These are phyloP conservation scores for Phoenix dactylifera DNA, from an alignment of 176 grass and related monocot genomes.

Conservation along the genomic window DNA sequence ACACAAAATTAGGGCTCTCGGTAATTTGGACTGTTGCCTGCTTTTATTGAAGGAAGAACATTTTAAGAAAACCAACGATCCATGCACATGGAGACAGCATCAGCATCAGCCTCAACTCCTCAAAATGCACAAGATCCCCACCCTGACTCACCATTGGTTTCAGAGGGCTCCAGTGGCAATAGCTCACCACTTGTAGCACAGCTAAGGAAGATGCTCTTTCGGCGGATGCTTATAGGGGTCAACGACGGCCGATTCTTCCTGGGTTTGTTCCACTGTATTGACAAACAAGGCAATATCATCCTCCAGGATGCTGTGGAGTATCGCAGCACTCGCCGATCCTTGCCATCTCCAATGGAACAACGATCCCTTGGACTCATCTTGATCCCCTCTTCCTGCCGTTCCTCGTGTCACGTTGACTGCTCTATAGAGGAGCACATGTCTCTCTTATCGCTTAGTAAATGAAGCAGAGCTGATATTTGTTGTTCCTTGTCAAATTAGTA, in stretches of 20 bases:
- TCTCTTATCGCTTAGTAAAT: conserved; percentile 44
- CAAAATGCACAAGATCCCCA: background rate
- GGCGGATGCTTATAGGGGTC: conserved; percentile 65
- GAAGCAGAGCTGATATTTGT: conserved; percentile 10
- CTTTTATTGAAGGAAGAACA: too few relatives aligned
- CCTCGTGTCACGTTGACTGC: conserved; percentile 79
- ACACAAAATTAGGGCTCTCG: too few relatives aligned
- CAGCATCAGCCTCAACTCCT: background rate
- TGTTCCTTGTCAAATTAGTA: too few relatives aligned
- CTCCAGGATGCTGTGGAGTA: conserved; percentile 89
- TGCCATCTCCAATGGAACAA: conserved; percentile 40
- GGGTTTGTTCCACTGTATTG: conserved; percentile 79
- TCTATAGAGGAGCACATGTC: conserved; percentile 66
- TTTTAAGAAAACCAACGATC: too few relatives aligned
- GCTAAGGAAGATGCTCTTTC: conserved; percentile 64
- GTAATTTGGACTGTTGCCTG: too few relatives aligned
- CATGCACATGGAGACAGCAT: conserved; percentile 25
- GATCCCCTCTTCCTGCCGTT: conserved; percentile 63
- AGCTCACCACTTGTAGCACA: conserved; percentile 44
- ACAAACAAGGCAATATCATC: conserved; percentile 95
- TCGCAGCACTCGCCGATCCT: conserved; percentile 25
- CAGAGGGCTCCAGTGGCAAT: conserved; percentile 2
- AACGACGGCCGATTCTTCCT: conserved; percentile 75
- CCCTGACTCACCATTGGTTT: background rate
- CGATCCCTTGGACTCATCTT: conserved; percentile 76